A percentile compares a stretch with the other conserved stretches of the same genome.
These are phyloP conservation scores for Irpex lacteus DNA, from an alignment of 1,284 basidiomycete genomes.

Conservation along the genomic window DNA sequence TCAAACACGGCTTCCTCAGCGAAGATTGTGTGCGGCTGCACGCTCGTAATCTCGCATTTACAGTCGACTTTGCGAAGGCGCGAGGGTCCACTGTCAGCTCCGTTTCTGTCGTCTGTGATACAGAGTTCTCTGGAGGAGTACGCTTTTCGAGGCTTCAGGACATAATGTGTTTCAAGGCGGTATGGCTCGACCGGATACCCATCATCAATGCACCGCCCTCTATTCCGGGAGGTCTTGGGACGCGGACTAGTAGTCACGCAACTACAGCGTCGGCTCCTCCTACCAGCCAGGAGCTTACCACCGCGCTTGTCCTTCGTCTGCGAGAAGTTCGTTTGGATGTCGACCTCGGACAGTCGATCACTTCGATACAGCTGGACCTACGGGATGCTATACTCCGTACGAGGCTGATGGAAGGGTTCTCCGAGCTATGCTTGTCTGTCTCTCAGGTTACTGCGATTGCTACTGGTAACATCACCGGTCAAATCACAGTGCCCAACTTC, in stretches of 20 bases:
- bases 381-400: conserved; percentile 58
- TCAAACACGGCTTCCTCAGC: conserved; percentile 80
- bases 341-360: conserved; percentile 77
- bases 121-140: conserved; percentile 70
- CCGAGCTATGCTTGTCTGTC: conserved; percentile 69
- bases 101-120: conserved; percentile 71
- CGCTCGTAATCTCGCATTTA: conserved; percentile 74
- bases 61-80: conserved; percentile 59
- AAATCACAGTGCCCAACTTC: conserved; percentile 65
- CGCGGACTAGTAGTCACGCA: conserved; percentile 8
- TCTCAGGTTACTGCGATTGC: conserved; percentile 61
- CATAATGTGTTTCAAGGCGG: conserved; percentile 85
- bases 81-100: conserved; percentile 43
- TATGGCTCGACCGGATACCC: conserved; percentile 86
- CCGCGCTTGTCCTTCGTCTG: conserved; percentile 63
- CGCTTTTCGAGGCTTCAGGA: conserved; percentile 83
- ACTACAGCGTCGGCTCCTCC: conserved; percentile 12
- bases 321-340: conserved; percentile 70
- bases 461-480: conserved; percentile 75
- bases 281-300: conserved; percentile 50
- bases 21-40: conserved; percentile 76
- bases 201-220: conserved; percentile 43
- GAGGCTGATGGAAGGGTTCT: conserved; percentile 51
- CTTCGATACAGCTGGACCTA: conserved; percentile 61
- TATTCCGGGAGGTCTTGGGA: conserved; percentile 16